Conservation (phyloP, 805 yeast genomes). For the Tetrapisispora pingtungensis region DNA sequence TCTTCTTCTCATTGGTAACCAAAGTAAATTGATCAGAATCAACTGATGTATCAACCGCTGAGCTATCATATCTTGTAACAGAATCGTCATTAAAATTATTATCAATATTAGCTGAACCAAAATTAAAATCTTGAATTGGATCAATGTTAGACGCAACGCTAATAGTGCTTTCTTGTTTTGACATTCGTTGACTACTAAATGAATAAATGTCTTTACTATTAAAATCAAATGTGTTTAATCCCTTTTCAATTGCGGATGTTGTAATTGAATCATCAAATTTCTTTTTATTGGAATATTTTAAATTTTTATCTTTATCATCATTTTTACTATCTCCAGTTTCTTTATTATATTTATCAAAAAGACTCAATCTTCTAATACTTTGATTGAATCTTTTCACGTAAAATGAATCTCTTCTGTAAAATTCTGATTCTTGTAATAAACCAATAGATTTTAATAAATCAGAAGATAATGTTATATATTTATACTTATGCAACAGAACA, state of each 20-base stretch:
- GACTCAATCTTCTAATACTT: not conserved
- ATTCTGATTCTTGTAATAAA: slow-evolving; percentile 19
- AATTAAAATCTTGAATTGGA: not conserved
- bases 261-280: not conserved
- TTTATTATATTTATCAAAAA: slow-evolving; percentile 1
- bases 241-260: not conserved
- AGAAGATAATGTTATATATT: slow-evolving; percentile 28
- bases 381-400: slow-evolving; percentile 1
- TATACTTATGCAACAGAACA: slow-evolving; percentile 22
- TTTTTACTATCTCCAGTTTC: not conserved
- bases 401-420: not conserved
- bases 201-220: not conserved
- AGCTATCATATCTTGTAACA: not conserved
- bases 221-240: not conserved
- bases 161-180: not conserved
- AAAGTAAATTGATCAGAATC: slow-evolving; percentile 1
- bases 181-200: not conserved
- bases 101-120: not conserved
- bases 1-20: slow-evolving; percentile 13
- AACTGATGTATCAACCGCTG: not conserved
- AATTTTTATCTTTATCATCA: not conserved
- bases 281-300: not conserved
- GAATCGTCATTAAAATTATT: not conserved
- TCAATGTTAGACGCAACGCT: slow-evolving; percentile 1
- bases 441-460: slow-evolving; percentile 28